Conservation (phyloP, 495 filamentous ascomycete species). For the Podospora sp. region DNA sequence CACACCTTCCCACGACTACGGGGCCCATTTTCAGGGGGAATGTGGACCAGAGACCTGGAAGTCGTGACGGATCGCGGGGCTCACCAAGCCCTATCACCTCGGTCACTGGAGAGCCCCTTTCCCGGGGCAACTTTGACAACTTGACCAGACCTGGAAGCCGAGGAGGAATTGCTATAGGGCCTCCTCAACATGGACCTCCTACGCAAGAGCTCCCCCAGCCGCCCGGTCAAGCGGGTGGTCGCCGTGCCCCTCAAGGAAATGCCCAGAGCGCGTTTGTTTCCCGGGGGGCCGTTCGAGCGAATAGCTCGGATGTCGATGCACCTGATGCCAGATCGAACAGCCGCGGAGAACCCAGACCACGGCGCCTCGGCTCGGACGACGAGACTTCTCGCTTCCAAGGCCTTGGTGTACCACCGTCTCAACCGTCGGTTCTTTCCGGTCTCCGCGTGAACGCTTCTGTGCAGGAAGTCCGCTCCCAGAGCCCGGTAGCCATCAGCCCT, state of each 20-base stretch:
- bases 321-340: neutral
- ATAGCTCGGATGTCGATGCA: neutral
- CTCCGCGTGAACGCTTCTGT: neutral
- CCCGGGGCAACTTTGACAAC: neutral
- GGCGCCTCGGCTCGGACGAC: neutral
- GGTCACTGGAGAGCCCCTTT: neutral
- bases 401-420: neutral
- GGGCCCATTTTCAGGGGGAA: constrained; percentile 32
- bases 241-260: neutral
- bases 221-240: neutral
- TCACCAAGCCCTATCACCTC: neutral
- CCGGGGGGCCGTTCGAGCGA: neutral
- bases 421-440: neutral
- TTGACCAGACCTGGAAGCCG: neutral
- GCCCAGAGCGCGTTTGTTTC: neutral
- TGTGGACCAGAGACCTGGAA: constrained; percentile 27
- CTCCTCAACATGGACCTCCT: constrained; percentile 36
- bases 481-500: constrained; percentile 10
- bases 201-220: constrained; percentile 30
- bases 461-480: neutral
- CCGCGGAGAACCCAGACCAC: neutral
- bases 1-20: constrained; percentile 5
- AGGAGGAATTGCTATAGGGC: constrained; percentile 24
- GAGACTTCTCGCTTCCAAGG: neutral
- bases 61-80: constrained; percentile 1